Evolutionary conservation across 306 rosid species (phyloP), one percentile per base, ranked within the genome.

Genomic region (Quercus alba): DNA sequence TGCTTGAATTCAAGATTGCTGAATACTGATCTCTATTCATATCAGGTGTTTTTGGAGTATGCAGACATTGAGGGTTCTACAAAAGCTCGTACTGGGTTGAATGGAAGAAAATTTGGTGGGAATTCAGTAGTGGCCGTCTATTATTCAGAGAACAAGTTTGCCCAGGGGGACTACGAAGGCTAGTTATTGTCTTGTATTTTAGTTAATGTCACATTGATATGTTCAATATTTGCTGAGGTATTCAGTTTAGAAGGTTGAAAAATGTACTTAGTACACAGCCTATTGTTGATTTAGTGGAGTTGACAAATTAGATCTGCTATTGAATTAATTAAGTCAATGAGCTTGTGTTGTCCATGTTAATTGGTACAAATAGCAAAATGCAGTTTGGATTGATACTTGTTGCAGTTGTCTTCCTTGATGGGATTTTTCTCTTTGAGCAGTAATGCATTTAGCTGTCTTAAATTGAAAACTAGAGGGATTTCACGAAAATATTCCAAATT

Each of bases 11-110:
- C 5, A 38, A 20, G 21, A 49, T 10, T 18, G 55, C 54, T n/a
- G 25, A 33, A 66, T 18, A 12, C 58, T 58, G 26, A 3, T 59
- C 70, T 57, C 23, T 12, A 18, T 19, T 61, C 13, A 18, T 54
- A 57, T 52, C 79, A 95, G 99, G 99, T 95, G 73, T 95, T 93
- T 88, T 81, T 95, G 86, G 98, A 95, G 92, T 95, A 95, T 73
- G 94, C 78, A 4, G 99, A 95, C 78, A 72, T 83, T 1, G 98
- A 95, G 25, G 91, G 98, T 26, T 87, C 99, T 56, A 77, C 93
- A 5, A 96, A 96, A 84, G 99, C 98, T 26, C 93, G 94, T 5
- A 56, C 91, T 5, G 99, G 97, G 52, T 72, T 95, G 88, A 90
- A 95, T 85, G 98, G 97, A 26, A 81, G 99, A 26, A 93, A 90